Conservation (phyloP, 345 rosid genomes). For the Schrenkiella parvula region DNA sequence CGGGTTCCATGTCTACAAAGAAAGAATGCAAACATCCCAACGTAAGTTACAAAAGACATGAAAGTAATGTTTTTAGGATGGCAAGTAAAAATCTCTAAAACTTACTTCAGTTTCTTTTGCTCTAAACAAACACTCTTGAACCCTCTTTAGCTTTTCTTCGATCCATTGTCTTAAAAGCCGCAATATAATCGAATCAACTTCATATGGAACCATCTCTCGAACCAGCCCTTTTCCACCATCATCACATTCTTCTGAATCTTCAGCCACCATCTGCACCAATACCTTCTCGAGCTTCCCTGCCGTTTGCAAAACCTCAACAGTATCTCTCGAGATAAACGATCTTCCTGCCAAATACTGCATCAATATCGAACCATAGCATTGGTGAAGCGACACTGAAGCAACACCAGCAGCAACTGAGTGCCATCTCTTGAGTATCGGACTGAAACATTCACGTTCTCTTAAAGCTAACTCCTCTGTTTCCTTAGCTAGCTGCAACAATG, state of each 20-base stretch:
- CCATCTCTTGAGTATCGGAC: slow-evolving; percentile 80
- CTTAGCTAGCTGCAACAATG: slow-evolving; percentile 58
- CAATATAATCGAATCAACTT: slow-evolving; percentile 62
- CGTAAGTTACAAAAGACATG: background rate
- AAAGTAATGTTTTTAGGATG: background rate
- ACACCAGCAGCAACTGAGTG: slow-evolving; percentile 56
- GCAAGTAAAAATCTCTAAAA: background rate
- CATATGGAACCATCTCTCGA: slow-evolving; percentile 81
- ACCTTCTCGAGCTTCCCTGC: slow-evolving; percentile 84
- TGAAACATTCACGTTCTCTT: slow-evolving; percentile 69
- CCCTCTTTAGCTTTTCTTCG: slow-evolving; percentile 47
- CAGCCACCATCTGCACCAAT: slow-evolving; percentile 82
- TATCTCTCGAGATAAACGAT: slow-evolving; percentile 43
- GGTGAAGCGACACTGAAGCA: slow-evolving; percentile 68
- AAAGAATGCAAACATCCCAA: background rate
- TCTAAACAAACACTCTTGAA: slow-evolving; percentile 43
- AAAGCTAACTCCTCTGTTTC: slow-evolving; percentile 77
- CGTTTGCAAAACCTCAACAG: slow-evolving; percentile 60
- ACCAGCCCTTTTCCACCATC: slow-evolving; percentile 83
- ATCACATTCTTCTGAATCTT: slow-evolving; percentile 74
- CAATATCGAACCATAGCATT: slow-evolving; percentile 64
- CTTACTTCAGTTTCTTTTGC: slow-evolving; percentile 83
- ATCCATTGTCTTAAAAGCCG: slow-evolving; percentile 63
- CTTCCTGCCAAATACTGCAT: slow-evolving; percentile 65
- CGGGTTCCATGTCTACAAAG: slow-evolving; percentile 85